Evolutionary conservation across 2,329 filamentous ascomycete species (phyloP).

Genomic region (Colletotrichum destructivum): DNA sequence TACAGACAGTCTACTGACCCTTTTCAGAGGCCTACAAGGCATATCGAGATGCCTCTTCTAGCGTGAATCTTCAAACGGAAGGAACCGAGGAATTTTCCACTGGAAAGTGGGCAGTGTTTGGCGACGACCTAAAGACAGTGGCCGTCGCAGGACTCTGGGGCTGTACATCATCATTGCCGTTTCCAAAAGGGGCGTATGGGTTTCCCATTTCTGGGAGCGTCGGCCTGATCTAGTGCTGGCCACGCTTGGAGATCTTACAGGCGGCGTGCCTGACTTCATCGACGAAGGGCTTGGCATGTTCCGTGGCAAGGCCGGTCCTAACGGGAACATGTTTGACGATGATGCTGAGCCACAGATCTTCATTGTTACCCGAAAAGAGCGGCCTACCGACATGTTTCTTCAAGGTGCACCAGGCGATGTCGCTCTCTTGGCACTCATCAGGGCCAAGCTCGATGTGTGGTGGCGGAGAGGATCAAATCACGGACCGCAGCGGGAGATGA

Average conservation of each 20-base stretch:
- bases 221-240: not conserved
- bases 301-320: not conserved
- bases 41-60: not conserved
- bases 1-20: not conserved
- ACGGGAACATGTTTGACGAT: slow-evolving; percentile 11
- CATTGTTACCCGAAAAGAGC: slow-evolving; percentile 1
- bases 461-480: not conserved
- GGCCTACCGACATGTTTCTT: not conserved
- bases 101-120: not conserved
- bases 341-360: slow-evolving; percentile 8
- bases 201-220: slow-evolving; percentile 13
- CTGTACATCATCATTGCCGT: slow-evolving; percentile 23
- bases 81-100: not conserved
- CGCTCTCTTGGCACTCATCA: slow-evolving; percentile 1
- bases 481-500: not conserved
- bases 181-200: slow-evolving; percentile 15
- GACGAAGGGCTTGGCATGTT: not conserved
- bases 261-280: not conserved
- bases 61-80: not conserved
- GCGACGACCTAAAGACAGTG: not conserved
- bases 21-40: not conserved
- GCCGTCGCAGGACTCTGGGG: slow-evolving; percentile 15
- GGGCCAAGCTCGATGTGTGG: slow-evolving; percentile 1
- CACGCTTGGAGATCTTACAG: not conserved
- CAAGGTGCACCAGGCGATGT: slow-evolving; percentile 1